A percentile compares a stretch with the other conserved stretches of the same genome.
Conservation (phyloP, 495 filamentous ascomycete species). For the Talaromyces liani region DNA sequence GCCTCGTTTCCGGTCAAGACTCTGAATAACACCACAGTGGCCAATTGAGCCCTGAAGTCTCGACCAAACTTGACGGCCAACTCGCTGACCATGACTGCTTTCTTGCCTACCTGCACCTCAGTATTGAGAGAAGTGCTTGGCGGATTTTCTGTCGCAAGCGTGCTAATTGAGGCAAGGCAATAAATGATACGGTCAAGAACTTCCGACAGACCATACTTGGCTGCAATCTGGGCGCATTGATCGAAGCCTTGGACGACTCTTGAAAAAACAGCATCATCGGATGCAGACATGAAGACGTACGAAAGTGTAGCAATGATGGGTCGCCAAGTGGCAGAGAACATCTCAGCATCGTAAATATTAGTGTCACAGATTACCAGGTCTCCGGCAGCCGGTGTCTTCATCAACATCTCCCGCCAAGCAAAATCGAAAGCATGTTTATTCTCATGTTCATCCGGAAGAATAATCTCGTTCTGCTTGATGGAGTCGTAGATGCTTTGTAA, state of each 20-base stretch:
- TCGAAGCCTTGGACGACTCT: constrained; percentile 90
- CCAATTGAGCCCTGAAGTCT: constrained; percentile 87
- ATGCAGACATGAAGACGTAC: constrained; percentile 98
- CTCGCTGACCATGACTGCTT: constrained; percentile 98
- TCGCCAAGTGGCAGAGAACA: constrained; percentile 96
- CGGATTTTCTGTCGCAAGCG: constrained; percentile 62
- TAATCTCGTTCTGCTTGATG: constrained; percentile 90
- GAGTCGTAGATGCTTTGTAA: constrained; percentile 84
- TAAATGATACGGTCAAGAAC: constrained; percentile 87
- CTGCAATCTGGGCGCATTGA: constrained; percentile 90
- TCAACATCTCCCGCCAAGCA: constrained; percentile 87
- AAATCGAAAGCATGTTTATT: constrained; percentile 94
- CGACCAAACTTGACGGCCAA: constrained; percentile 93
- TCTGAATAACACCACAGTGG: constrained; percentile 87
- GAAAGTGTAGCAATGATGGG: constrained; percentile 90
- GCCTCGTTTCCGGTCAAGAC: constrained; percentile 78
- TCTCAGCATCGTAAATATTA: constrained; percentile 92
- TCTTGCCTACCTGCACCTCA: constrained; percentile 84
- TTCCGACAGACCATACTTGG: constrained; percentile 75
- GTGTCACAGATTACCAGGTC: constrained; percentile 76
- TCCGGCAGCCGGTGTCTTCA: constrained; percentile 73
- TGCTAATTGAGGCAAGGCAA: constrained; percentile 83
- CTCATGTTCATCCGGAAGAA: constrained; percentile 93
- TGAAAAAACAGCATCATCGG: constrained; percentile 93
- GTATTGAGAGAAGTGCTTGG: constrained; percentile 89